phyloP scores from a whole-genome alignment of 352 stramenopile species.

The Pythium volutum region DNA sequence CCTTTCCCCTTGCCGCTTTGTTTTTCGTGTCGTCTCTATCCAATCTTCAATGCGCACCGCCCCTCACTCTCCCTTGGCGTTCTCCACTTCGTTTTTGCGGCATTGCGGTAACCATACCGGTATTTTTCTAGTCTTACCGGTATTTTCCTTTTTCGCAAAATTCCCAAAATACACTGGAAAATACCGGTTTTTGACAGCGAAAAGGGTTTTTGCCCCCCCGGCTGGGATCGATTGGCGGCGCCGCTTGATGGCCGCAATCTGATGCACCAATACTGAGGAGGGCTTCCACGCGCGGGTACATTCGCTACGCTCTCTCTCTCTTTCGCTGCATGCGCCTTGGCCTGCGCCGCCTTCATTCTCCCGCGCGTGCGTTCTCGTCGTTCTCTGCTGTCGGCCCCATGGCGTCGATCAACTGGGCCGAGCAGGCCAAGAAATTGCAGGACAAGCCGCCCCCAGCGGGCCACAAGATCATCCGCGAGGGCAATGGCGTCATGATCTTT shows the following conservation, averaged over 20 bases:
- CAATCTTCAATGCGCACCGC: conserved; percentile 13
- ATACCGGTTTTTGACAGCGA: conserved; percentile 12
- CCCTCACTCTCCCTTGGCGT: conserved; percentile 1
- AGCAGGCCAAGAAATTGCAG: conserved; percentile 61
- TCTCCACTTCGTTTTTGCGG: conserved; percentile 7
- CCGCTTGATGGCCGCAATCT: conserved; percentile 18
- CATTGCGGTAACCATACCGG: conserved; percentile 15
- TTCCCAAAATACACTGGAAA: not conserved
- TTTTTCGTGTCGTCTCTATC: not conserved
- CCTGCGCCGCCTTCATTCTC: conserved; percentile 1
- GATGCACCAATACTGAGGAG: conserved; percentile 3
- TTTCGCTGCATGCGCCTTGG: conserved; percentile 20
- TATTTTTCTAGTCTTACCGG: not conserved
- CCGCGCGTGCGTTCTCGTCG: not conserved
- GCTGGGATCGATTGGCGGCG: conserved; percentile 26
- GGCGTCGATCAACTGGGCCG: conserved; percentile 48
- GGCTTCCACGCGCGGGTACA: conserved; percentile 8
- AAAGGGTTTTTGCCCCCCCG: conserved; percentile 13
- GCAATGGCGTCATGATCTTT: conserved; percentile 90
- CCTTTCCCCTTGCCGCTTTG: conserved; percentile 10
- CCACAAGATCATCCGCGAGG: conserved; percentile 89
- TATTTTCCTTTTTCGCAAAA: not conserved
- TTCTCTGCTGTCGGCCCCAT: conserved; percentile 29
- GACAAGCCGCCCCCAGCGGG: conserved; percentile 50
- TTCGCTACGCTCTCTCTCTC: not conserved